Evolutionary conservation across 1,284 basidiomycete species (phyloP).

Genomic region (Schizopora paradoxa): DNA sequence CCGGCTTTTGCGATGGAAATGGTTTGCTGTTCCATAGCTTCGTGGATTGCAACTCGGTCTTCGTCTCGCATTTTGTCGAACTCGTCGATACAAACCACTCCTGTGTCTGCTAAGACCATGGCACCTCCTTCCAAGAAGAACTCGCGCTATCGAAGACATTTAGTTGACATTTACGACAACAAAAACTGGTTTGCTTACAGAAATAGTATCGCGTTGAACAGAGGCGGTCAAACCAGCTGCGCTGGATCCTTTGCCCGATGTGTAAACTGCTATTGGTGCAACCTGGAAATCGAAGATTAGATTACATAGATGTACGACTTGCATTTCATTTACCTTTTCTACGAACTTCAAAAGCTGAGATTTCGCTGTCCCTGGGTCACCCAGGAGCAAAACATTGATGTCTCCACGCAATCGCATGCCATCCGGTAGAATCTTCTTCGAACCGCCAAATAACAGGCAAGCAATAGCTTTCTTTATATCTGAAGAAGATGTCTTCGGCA

Average conservation of each 20-base stretch:
- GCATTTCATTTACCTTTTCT: slow-evolving; percentile 67
- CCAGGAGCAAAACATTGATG: slow-evolving; percentile 94
- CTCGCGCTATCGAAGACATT: slow-evolving; percentile 61
- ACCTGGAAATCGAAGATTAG: slow-evolving; percentile 44
- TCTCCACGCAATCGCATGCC: slow-evolving; percentile 97
- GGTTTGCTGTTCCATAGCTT: slow-evolving; percentile 99
- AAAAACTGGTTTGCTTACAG: slow-evolving; percentile 47
- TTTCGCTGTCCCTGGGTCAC: slow-evolving; percentile 98
- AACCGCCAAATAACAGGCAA: slow-evolving; percentile 93
- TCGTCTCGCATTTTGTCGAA: slow-evolving; percentile 99
- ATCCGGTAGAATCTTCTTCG: slow-evolving; percentile 97
- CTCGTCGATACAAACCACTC: slow-evolving; percentile 99
- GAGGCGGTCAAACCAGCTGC: slow-evolving; percentile 98
- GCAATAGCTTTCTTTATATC: slow-evolving; percentile 99
- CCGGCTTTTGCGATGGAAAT: slow-evolving; percentile 99
- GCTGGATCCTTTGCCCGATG: slow-evolving; percentile 96
- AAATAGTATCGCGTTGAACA: slow-evolving; percentile 89
- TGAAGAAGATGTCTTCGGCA: slow-evolving; percentile 27
- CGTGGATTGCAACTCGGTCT: slow-evolving; percentile 98
- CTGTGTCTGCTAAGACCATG: slow-evolving; percentile 98
- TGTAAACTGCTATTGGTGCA: slow-evolving; percentile 96
- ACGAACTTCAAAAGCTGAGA: slow-evolving; percentile 98
- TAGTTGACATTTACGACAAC: background rate
- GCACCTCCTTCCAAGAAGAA: slow-evolving; percentile 99
- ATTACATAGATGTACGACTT: background rate